phyloP scores from a whole-genome alignment of 1,284 basidiomycete species.

The Naganishia sp. region DNA sequence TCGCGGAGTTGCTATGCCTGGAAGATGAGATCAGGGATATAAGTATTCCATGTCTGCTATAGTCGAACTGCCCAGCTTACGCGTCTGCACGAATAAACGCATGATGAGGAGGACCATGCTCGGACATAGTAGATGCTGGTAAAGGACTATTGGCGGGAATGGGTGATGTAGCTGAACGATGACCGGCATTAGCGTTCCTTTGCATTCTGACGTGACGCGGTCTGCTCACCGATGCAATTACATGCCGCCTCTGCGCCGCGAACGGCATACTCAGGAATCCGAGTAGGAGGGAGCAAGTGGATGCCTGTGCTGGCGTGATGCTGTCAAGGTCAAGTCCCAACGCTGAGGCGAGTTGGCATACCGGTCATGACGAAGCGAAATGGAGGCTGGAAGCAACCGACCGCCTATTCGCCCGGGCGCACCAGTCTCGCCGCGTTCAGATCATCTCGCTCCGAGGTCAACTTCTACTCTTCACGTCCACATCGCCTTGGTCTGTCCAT shows the following conservation, averaged over 20 bases:
- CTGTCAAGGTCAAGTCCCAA: too few relatives aligned
- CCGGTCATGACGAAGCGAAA: constrained; percentile 22
- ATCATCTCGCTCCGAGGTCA: neutral
- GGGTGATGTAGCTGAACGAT: constrained; percentile 19
- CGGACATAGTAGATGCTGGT: constrained; percentile 49
- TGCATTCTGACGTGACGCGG: neutral
- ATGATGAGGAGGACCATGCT: constrained; percentile 45
- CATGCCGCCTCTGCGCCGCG: constrained; percentile 27
- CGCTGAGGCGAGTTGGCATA: too few relatives aligned
- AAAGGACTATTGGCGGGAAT: constrained; percentile 27
- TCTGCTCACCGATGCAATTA: constrained; percentile 24
- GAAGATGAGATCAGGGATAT: neutral
- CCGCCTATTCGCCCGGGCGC: neutral
- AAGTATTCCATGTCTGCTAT: neutral
- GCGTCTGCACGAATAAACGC: constrained; percentile 43
- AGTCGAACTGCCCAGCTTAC: constrained; percentile 29
- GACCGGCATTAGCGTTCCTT: neutral
- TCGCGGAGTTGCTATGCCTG: constrained; percentile 44
- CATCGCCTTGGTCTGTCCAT: neutral
- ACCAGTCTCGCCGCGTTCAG: neutral
- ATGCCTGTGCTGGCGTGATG: neutral
- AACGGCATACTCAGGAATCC: neutral
- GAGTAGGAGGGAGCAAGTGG: neutral
- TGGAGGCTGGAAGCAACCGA: neutral
- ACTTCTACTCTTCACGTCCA: constrained; percentile 13